These are phyloP conservation scores for Pontederia paniculata DNA, from an alignment of 176 grass and related monocot species.

Conservation along the genomic window DNA sequence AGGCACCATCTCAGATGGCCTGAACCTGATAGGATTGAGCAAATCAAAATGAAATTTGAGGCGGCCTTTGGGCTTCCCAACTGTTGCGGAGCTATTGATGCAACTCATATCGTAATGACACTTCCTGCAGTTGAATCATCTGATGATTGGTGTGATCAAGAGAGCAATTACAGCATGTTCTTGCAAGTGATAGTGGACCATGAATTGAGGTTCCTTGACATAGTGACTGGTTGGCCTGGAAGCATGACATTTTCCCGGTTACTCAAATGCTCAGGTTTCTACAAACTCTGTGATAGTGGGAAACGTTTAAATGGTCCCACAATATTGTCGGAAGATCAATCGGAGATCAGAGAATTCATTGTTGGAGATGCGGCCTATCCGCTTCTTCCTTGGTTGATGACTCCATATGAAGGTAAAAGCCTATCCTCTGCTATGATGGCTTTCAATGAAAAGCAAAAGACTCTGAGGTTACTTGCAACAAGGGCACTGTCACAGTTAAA, in stretches of 20 bases:
- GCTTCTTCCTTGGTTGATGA: constrained; percentile 77
- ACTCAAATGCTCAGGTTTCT: constrained; percentile 67
- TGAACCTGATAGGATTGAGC: constrained; percentile 33
- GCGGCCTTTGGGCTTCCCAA: constrained; percentile 48
- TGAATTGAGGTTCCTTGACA: constrained; percentile 91
- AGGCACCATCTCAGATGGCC: constrained; percentile 76
- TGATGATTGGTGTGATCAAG: constrained; percentile 66
- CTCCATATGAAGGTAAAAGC: constrained; percentile 58
- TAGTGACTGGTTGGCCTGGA: constrained; percentile 80
- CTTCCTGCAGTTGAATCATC: constrained; percentile 83
- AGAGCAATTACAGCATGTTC: constrained; percentile 94
- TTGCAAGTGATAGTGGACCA: constrained; percentile 81
- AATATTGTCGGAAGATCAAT: constrained; percentile 36
- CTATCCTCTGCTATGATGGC: constrained; percentile 27
- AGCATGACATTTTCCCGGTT: constrained; percentile 72
- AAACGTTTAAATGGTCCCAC: constrained; percentile 45
- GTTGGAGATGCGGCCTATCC: constrained; percentile 60
- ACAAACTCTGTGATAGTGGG: constrained; percentile 61
- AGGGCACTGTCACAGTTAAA: constrained; percentile 64
- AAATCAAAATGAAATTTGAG: constrained; percentile 64
- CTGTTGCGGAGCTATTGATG: constrained; percentile 84
- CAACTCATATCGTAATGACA: constrained; percentile 89
- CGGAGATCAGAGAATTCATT: constrained; percentile 77
- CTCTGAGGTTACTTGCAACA: constrained; percentile 44
- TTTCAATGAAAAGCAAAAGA: constrained; percentile 49